Evolutionary conservation across 257 asterid genomes (phyloP), one percentile per base, ranked within the genome.

Genomic region (Echites panduratus): DNA sequence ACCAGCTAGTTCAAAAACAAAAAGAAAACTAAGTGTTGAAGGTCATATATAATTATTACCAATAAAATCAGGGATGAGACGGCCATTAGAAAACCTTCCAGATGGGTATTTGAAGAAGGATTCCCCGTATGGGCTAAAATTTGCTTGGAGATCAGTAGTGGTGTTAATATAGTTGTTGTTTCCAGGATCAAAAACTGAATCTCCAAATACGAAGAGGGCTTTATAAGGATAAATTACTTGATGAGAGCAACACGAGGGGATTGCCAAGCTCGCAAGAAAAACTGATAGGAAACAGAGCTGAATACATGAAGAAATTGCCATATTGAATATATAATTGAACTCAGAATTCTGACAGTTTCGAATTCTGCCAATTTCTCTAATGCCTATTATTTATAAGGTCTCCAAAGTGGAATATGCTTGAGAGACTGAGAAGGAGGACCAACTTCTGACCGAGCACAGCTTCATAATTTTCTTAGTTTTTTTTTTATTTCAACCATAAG

Each of bases 161-260:
- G 96, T 89, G 79, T 87, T 86, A 66, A 89, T 87, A 86, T 80
- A 85, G 74, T 89, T 88, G 79, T 89, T 89, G 76, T 89, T 89
- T 9, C 96, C 94, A 2, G 87, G 56, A 82, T 89, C 96, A 70
- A 84, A 84, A 3, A 77, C 4, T 4, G 93, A 89, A 80, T 89
- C 93, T 0, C 96, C 93, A 71, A 89, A 87, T 49, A 87, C 41
- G 82, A 86, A 86, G 40, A 88, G 68, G 44, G 81, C 47, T 72
- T 54, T 38, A 4, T 20, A 29, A 49, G 52, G 5, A 73, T 32
- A 32, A 32, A 32, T 32, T 32, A 63, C 40, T 3, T n/a, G 22
- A 20, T 27, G 64, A 63, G 29, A 26, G 24, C 77, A 73, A 64
- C 64, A 26, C 26, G 65, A 49, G 4, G 64, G 71, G 65, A 48